These are phyloP conservation scores for Lepidopterella palustris DNA, from an alignment of 495 filamentous ascomycete species.

Conservation along the genomic window DNA sequence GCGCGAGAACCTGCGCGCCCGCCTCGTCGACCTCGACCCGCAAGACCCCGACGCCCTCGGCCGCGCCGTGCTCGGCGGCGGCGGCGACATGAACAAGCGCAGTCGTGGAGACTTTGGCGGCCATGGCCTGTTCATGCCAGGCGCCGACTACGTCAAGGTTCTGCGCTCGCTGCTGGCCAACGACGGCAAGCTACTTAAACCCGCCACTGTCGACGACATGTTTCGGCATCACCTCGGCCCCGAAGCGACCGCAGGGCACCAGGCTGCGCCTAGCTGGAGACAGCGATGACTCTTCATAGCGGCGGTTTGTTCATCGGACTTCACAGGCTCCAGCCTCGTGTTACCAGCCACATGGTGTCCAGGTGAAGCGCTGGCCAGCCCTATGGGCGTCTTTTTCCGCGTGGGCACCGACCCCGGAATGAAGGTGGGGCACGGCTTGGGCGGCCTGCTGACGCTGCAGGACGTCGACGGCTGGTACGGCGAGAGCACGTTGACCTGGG, in stretches of 20 bases:
- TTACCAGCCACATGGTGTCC: too few relatives aligned
- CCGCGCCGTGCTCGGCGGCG: background rate
- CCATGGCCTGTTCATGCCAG: slow-evolving; percentile 44
- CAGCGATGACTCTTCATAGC: too few relatives aligned
- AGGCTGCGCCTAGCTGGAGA: too few relatives aligned
- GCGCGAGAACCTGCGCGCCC: slow-evolving; percentile 27
- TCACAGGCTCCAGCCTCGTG: too few relatives aligned
- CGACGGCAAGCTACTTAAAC: slow-evolving; percentile 42
- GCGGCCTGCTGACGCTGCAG: slow-evolving; percentile 32
- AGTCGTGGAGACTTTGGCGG: slow-evolving; percentile 42
- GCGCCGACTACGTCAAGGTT: slow-evolving; percentile 44
- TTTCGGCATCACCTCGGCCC: slow-evolving; percentile 34
- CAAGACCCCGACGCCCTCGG: slow-evolving; percentile 24
- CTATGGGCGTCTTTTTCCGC: slow-evolving; percentile 29
- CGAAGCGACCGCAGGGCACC: slow-evolving; percentile 13
- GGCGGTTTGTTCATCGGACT: too few relatives aligned
- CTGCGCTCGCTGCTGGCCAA: slow-evolving; percentile 42
- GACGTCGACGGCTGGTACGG: slow-evolving; percentile 38
- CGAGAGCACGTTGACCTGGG: slow-evolving; percentile 34
- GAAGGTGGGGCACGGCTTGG: slow-evolving; percentile 30
- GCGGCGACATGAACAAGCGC: slow-evolving; percentile 15
- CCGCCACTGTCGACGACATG: slow-evolving; percentile 43
- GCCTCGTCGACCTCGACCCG: slow-evolving; percentile 20
- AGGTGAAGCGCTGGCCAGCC: slow-evolving; percentile 26
- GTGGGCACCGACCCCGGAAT: slow-evolving; percentile 28